Evolutionary conservation across 148 eudicot species (phyloP).

Genomic region (Diospyros lotus): DNA sequence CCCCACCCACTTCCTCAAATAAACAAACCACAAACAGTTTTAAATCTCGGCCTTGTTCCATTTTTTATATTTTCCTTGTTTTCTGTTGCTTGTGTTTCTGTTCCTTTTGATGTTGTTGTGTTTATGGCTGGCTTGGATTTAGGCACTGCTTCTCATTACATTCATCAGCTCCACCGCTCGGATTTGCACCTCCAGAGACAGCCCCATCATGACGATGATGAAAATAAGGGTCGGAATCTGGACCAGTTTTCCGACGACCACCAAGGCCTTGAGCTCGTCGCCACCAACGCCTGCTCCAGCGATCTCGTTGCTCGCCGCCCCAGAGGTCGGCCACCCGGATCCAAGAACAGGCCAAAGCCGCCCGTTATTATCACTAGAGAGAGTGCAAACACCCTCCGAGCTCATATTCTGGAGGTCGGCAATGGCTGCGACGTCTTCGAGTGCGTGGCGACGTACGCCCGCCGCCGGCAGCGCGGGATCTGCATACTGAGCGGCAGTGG

Average conservation of each 20-base stretch:
- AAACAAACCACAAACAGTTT: slow-evolving; percentile 15
- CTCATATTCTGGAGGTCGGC: slow-evolving; percentile 59
- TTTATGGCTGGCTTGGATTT: slow-evolving; percentile 68
- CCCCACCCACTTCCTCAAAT: not conserved
- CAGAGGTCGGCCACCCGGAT: slow-evolving; percentile 65
- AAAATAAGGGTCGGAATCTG: not conserved
- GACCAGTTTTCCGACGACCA: slow-evolving; percentile 9
- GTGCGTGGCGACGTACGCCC: slow-evolving; percentile 52
- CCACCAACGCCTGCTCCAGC: slow-evolving; percentile 22
- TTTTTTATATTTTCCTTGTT: slow-evolving; percentile 20
- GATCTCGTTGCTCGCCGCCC: slow-evolving; percentile 52
- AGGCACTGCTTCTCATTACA: slow-evolving; percentile 51
- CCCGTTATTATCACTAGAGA: slow-evolving; percentile 71
- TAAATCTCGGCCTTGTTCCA: slow-evolving; percentile 6
- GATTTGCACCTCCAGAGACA: slow-evolving; percentile 36
- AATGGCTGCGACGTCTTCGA: slow-evolving; percentile 59
- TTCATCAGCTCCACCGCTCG: slow-evolving; percentile 41
- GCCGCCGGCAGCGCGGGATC: slow-evolving; percentile 70
- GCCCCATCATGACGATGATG: slow-evolving; percentile 20
- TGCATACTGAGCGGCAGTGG: slow-evolving; percentile 66
- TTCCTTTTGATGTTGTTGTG: slow-evolving; percentile 32
- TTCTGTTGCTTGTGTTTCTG: slow-evolving; percentile 13
- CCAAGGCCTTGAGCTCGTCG: slow-evolving; percentile 26
- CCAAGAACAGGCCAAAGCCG: slow-evolving; percentile 66
- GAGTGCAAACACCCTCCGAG: slow-evolving; percentile 68